Percentiles rank a stretch among this genome's conserved stretches.
These are phyloP conservation scores for Tylopilus orsonianus DNA, from an alignment of 1,284 basidiomycete genomes.

Conservation along the genomic window DNA sequence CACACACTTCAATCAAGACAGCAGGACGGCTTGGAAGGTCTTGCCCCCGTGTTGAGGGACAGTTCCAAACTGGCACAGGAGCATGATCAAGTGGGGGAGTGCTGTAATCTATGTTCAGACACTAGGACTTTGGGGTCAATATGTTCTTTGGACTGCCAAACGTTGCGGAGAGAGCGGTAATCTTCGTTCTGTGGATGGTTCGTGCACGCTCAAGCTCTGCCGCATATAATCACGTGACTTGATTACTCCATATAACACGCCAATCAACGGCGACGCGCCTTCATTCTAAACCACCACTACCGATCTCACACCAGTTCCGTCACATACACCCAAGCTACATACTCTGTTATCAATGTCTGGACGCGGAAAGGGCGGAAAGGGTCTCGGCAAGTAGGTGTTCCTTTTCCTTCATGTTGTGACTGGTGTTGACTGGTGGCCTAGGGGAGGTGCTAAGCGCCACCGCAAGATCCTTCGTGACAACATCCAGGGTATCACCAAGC, in stretches of 20 bases:
- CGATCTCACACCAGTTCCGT: not conserved
- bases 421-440: conserved; percentile 18
- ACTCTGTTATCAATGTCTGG: conserved; percentile 36
- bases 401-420: not conserved
- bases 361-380: conserved; percentile 43
- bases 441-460: conserved; percentile 71
- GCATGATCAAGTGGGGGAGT: no score
- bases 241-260: conserved; percentile 31
- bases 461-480: conserved; percentile 72
- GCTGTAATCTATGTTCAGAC: no score
- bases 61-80: no score
- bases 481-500: conserved; percentile 65
- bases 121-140: no score
- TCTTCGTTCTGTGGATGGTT: no score
- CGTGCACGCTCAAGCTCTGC: not conserved
- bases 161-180: no score
- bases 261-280: conserved; percentile 29
- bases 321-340: conserved; percentile 15
- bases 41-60: no score
- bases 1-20: no score
- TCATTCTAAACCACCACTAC: conserved; percentile 25
- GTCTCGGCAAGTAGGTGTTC: not conserved
- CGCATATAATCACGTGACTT: conserved; percentile 19
- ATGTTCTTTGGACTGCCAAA: no score
- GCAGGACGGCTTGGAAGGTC: no score